Percentiles rank a stretch among this genome's conserved stretches.
Conservation (phyloP, 306 rosid genomes). For the Cicer yamashitae region DNA sequence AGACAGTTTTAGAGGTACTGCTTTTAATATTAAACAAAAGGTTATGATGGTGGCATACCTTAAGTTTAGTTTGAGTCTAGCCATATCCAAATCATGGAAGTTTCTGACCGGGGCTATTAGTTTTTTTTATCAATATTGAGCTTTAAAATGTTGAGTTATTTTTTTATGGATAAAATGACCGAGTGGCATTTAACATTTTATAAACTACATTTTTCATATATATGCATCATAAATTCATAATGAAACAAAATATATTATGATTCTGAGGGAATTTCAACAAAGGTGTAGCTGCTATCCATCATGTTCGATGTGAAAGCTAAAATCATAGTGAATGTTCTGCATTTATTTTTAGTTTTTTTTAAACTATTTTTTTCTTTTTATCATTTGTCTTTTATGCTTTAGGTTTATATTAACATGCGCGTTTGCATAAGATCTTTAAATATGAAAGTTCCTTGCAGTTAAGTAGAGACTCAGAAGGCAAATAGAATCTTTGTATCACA, state of each 20-base stretch:
- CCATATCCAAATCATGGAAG: slow-evolving; percentile 22
- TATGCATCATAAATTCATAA: not conserved
- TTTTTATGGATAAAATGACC: slow-evolving; percentile 24
- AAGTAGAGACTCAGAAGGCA: not conserved
- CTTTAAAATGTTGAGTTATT: slow-evolving; percentile 21
- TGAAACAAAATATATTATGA: not conserved
- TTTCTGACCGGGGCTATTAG: slow-evolving; percentile 18
- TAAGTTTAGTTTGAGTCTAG: not conserved
- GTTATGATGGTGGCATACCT: not conserved
- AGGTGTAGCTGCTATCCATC: not conserved
- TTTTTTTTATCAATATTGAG: slow-evolving; percentile 26
- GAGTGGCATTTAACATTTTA: slow-evolving; percentile 19
- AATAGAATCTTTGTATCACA: slow-evolving; percentile 1
- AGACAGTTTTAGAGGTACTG: slow-evolving; percentile 71
- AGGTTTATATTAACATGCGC: not conserved
- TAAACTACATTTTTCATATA: slow-evolving; percentile 11
- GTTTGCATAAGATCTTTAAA: not conserved
- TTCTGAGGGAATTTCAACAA: not conserved
- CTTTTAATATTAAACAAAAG: slow-evolving; percentile 13
- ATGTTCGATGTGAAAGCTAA: not conserved
- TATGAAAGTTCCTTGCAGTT: not conserved
- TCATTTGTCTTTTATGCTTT: not conserved
- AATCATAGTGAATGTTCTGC: slow-evolving; percentile 8
- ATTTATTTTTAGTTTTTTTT: not conserved
- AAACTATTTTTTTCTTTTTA: not conserved